phyloP scores from a whole-genome alignment of 768 basidiomycete genomes.

The Tulasnella sp. region DNA sequence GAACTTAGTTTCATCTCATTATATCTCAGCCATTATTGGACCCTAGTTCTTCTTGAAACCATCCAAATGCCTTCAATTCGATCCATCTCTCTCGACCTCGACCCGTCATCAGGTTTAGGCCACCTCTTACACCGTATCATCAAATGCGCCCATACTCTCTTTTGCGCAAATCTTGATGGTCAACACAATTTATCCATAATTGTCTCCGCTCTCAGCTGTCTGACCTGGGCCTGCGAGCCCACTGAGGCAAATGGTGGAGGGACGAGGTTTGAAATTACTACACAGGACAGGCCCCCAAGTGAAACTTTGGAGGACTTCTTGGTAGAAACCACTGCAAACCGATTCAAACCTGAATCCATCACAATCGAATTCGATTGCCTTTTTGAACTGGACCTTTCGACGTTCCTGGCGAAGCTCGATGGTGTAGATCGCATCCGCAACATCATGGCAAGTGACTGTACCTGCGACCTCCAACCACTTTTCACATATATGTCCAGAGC shows the following conservation, averaged over 20 bases:
- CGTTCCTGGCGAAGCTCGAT: neutral
- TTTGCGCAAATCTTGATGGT: neutral
- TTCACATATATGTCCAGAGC: neutral
- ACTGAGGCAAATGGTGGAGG: neutral
- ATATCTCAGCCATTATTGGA: neutral
- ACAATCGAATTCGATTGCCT: too few species aligned
- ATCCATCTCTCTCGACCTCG: neutral
- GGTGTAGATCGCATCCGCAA: neutral
- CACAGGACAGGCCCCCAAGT: neutral
- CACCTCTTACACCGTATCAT: neutral
- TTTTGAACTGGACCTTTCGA: neutral
- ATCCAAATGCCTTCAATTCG: neutral
- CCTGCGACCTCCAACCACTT: neutral
- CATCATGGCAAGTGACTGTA: neutral
- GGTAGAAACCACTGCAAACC: neutral
- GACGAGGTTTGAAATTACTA: neutral
- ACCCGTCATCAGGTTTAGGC: neutral
- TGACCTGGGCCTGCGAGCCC: neutral
- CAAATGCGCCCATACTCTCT: neutral
- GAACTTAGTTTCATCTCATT: neutral
- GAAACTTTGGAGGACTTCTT: neutral
- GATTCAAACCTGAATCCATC: neutral
- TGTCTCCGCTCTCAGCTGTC: neutral
- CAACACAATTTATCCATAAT: neutral
- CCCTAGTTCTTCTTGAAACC: neutral